A percentile compares a stretch with the other conserved stretches of the same genome.
Evolutionary conservation across 2,329 filamentous ascomycete species (phyloP).

Genomic region (Dendrostoma leiphaemia): DNA sequence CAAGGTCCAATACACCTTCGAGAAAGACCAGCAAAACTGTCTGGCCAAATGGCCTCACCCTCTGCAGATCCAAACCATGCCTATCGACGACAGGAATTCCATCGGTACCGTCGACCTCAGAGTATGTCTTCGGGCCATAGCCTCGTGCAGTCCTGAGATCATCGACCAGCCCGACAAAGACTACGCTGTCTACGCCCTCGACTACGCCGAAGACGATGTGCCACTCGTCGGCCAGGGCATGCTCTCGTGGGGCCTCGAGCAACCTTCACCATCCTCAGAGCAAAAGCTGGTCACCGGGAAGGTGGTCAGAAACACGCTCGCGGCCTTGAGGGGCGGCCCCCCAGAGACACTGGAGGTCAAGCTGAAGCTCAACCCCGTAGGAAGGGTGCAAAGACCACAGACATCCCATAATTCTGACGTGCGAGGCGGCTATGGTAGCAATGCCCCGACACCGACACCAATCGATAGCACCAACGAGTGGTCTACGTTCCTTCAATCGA

Average conservation of each 20-base stretch:
- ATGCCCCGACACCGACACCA: constrained; percentile 37
- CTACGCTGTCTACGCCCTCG: constrained; percentile 95
- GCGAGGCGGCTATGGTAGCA: constrained; percentile 17
- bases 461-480: constrained; percentile 68
- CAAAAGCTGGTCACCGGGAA: constrained; percentile 80
- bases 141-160: constrained; percentile 79
- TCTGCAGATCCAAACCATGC: constrained; percentile 75
- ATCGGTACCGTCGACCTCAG: constrained; percentile 88
- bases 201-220: constrained; percentile 92
- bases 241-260: constrained; percentile 77
- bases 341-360: constrained; percentile 93
- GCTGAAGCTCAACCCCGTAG: constrained; percentile 77
- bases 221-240: constrained; percentile 94
- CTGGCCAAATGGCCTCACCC: constrained; percentile 81
- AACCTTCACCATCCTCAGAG: constrained; percentile 52
- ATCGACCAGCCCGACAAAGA: constrained; percentile 69
- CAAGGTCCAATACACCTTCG: constrained; percentile 96
- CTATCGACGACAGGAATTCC: constrained; percentile 73
- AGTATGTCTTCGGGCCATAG: constrained; percentile 81
- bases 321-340: constrained; percentile 77
- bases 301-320: constrained; percentile 81
- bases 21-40: constrained; percentile 85
- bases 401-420: constrained; percentile 21
- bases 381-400: constrained; percentile 45
- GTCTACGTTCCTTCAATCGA: constrained; percentile 73